phyloP scores from a whole-genome alignment of 768 basidiomycete genomes.

The Macrolepiota fuliginosa region DNA sequence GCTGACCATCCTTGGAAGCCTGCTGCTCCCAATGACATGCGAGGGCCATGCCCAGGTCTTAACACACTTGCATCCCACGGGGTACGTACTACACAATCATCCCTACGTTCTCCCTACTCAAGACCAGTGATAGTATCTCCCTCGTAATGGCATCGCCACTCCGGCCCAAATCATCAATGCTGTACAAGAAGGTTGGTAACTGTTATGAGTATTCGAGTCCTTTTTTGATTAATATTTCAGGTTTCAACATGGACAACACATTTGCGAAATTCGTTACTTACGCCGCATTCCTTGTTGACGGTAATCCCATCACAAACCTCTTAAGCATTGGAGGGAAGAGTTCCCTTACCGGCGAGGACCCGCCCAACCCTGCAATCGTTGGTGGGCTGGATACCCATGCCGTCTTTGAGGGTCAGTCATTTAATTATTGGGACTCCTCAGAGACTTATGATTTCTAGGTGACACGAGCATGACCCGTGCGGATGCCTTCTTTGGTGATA shows the following conservation, averaged over 20 bases:
- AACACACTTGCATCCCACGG: conserved; percentile 18
- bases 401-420: conserved; percentile 5
- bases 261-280: conserved; percentile 5
- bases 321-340: conserved; percentile 10
- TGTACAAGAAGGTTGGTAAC: conserved; percentile 3
- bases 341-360: conserved; percentile 1
- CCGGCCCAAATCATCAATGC: conserved; percentile 14
- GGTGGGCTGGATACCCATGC: conserved; percentile 12
- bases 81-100: conserved; percentile 1
- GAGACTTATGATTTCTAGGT: not conserved
- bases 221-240: not conserved
- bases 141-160: conserved; percentile 13
- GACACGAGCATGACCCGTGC: conserved; percentile 9
- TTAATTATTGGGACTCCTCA: not conserved
- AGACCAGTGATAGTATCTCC: conserved; percentile 9
- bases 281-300: conserved; percentile 8
- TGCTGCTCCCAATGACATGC: conserved; percentile 6
- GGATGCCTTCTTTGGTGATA: conserved; percentile 6
- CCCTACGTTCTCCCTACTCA: not conserved
- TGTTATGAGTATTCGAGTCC: not conserved
- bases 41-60: conserved; percentile 18
- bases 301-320: conserved; percentile 7
- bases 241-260: conserved; percentile 11
- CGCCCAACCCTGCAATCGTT: conserved; percentile 1
- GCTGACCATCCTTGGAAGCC: conserved; percentile 15